Evolutionary conservation across 2,329 filamentous ascomycete species (phyloP).

Genomic region (Daldinia eschscholtzii): DNA sequence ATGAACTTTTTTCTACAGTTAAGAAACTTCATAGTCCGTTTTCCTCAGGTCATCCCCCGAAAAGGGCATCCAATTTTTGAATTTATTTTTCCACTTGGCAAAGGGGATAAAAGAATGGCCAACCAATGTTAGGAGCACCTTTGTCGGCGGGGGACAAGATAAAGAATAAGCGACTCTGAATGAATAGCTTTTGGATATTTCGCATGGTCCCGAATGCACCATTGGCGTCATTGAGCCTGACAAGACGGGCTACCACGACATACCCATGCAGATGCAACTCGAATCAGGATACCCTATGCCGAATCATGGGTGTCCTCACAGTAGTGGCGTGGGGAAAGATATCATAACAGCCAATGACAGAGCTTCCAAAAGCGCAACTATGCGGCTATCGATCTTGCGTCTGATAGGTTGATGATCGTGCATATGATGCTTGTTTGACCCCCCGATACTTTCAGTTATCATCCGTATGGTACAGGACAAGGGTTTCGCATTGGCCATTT

Average conservation of each 20-base stretch:
- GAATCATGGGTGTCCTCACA: constrained; percentile 42
- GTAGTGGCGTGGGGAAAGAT: constrained; percentile 48
- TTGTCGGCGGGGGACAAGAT: constrained; percentile 16
- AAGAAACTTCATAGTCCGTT: constrained; percentile 16
- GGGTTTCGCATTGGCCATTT: constrained; percentile 36
- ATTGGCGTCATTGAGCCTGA: constrained; percentile 41
- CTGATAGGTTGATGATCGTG: constrained; percentile 49
- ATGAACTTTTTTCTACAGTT: constrained; percentile 14
- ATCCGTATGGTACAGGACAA: constrained; percentile 32
- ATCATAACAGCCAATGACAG: constrained; percentile 50
- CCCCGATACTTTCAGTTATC: constrained; percentile 32
- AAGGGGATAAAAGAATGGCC: constrained; percentile 1
- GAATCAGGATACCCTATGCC: constrained; percentile 38
- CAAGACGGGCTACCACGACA: constrained; percentile 34
- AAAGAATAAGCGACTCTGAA: constrained; percentile 25
- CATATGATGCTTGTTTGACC: constrained; percentile 43
- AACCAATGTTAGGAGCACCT: constrained; percentile 18
- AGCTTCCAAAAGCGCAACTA: constrained; percentile 45
- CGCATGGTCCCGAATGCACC: constrained; percentile 30
- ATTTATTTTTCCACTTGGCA: constrained; percentile 19
- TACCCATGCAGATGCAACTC: constrained; percentile 38
- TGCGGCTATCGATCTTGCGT: constrained; percentile 50
- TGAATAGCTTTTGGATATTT: constrained; percentile 24
- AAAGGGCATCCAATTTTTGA: constrained; percentile 1
- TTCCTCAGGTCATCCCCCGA: neutral